Evolutionary conservation across 495 filamentous ascomycete genomes (phyloP), one percentile per base, ranked within the genome.

Genomic region (Xylaria cubensis): DNA sequence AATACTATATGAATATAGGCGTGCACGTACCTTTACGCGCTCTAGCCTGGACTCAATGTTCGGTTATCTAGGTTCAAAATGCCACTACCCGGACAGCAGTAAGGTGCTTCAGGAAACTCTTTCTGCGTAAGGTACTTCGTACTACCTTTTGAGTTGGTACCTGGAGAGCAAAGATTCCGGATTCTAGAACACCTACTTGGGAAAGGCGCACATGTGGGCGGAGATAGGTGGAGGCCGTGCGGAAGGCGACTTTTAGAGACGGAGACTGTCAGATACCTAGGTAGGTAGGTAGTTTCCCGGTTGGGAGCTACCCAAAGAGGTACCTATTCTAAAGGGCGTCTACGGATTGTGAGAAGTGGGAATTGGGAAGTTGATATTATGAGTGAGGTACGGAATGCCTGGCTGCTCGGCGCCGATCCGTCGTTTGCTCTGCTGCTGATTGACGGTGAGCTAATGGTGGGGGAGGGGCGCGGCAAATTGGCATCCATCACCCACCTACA

Each of bases 371-470:
- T n/a, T 64, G 9, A 42, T 53, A 19, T 36, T 67, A 42, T 24
- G 50, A 66, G n/a, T 51, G 29, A 36, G 32, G 29, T 39, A n/a
- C 12, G 51, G 51, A 55, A 55, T 56, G 53, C 13, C 24, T 56
- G 51, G 26, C 24, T 53, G 41, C 32, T 64, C 4, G 41, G 41
- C 26, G 59, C 36, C 41, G 59, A 44, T 44, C 55, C 55, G 17
- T 36, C 21, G 64, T 29, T 29, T 21, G 70, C 50, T 58, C 26
- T 39, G 63, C 51, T 59, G 39, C 19, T 65, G 42, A 48, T 65
- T 48, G 63, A 65, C 21, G 44, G 48, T 48, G 48, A 67, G 46
- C 74, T 67, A 75, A 65, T 67, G 65, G 55, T 59, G 48, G 71
- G 61, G 70, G 55, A 72, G 61, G 65, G 39, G 51, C 70, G 56